A percentile compares a stretch with the other conserved stretches of the same genome.
These are phyloP conservation scores for Nicotiana otophora DNA, from an alignment of 257 asterid species.

Conservation along the genomic window DNA sequence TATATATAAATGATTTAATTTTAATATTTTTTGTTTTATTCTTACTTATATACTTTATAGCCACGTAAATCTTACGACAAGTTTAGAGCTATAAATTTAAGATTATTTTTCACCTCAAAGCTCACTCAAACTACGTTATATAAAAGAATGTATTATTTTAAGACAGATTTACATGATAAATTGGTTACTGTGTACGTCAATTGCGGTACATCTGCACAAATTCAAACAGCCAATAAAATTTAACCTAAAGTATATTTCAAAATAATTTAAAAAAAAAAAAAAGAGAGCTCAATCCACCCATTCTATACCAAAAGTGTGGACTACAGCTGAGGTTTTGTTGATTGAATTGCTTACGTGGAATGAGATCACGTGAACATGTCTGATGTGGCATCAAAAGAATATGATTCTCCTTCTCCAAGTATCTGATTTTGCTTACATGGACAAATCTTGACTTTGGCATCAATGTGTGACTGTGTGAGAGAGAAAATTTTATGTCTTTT, in stretches of 20 bases:
- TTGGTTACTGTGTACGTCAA: too few species aligned
- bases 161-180: too few species aligned
- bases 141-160: too few species aligned
- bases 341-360: neutral
- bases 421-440: neutral
- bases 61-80: too few species aligned
- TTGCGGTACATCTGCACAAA: neutral
- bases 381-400: neutral
- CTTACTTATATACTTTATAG: too few species aligned
- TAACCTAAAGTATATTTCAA: neutral
- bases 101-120: too few species aligned
- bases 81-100: too few species aligned
- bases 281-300: neutral
- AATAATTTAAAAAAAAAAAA: neutral
- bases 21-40: too few species aligned
- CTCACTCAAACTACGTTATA: too few species aligned
- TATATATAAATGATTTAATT: too few species aligned
- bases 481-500: neutral
- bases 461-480: neutral
- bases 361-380: neutral
- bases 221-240: neutral
- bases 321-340: neutral
- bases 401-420: neutral
- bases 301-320: neutral
- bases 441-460: neutral